Evolutionary conservation across 495 filamentous ascomycete genomes (phyloP), one percentile per base, ranked within the genome.

Genomic region (Corynascus novoguineensis): DNA sequence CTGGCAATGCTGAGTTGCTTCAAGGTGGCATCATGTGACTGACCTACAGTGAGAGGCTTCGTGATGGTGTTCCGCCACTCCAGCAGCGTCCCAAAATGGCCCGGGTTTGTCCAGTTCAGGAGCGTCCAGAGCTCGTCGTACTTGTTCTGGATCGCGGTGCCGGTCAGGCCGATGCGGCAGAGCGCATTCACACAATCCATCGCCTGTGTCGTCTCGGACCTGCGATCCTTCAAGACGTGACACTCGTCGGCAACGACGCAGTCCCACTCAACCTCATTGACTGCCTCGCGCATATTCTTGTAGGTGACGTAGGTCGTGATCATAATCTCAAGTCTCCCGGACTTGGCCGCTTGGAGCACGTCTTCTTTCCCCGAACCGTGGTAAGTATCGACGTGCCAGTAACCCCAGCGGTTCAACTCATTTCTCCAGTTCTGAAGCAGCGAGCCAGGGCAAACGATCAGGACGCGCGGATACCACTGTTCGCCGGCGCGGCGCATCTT

Each of bases 51-150:
- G 29, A 98, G 75, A 2, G 93, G 93, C 17, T 83, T 78, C 29
- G 86, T 83, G 55, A 98, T 90, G 46, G 80, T 79, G 28, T 77
- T 75, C 62, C 83, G 87, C 93, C 93, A 98, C 19, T 85, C 83
- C 15, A 78, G 76, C 10, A 88, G 72, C 0, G 89, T 86, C 3
- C 93, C 93, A 58, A 97, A 85, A 34, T 80, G 75, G 0, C 93
- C 95, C 1, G 93, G 93, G 64, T 96, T 95, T 1, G 91, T 90
- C 93, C 93, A 98, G 71, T 97, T 97, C 12, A 98, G 74, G 4
- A 98, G 77, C 4, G 90, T 93, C 93, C 93, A 98, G 1, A 98
- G 80, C 69, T 98, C 95, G 64, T 96, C 89, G 67, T 98, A 98
- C 61, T 90, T 92, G 68, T 98, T 98, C 58, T 98, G 93, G 17